Evolutionary conservation across 1,284 basidiomycete genomes (phyloP), one percentile per base, ranked within the genome.

Genomic region (Mycena sp.): DNA sequence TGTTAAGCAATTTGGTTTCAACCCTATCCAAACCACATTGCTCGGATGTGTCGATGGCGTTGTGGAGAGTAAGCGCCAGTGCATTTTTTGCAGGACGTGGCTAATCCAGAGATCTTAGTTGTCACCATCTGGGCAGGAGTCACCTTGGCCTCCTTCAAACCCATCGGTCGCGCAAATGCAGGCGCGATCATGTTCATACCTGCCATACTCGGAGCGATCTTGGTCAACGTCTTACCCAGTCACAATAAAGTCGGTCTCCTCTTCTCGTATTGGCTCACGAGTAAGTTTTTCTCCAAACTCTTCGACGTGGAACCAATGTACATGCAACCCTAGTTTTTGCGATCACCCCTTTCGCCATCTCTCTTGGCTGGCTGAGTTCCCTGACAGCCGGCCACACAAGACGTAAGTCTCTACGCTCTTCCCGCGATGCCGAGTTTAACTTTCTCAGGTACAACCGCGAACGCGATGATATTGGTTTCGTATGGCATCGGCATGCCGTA

Each of bases 381-480:
- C 81, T 90, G 58, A 87, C 85, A 17, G 82, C 91, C 1, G 91
- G 91, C 23, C 91, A 93, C 74, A 94, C 91, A 6, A 93, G 92
- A 79, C 87, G 91, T 80, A 65, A 61, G 77, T 71, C 28, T 37
- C 19, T 41, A 37, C 40, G 49, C 49, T 29, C 46, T 53, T 21
- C 56, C 9, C 61, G 54, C 66, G 69, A 67, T 51, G 54, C 38
- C 51, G 48, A 59, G 48, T 50, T 51, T 32, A 30, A 61, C 45
- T n/a, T 48, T 35, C 51, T 54, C 57, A 87, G 86, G 82, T 59
- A 85, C 86, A 7, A 93, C 91, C 3, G 86, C 85, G 16, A 94
- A 93, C 72, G 91, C 89, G 11, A 86, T 93, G 69, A 81, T 93
- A 67, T 82, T 94, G 25, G 81, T 84, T 64, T 87, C 85, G 6